Evolutionary conservation across 176 grass and related monocot genomes (phyloP), one percentile per base, ranked within the genome.

Genomic region (Carex kokanica): DNA sequence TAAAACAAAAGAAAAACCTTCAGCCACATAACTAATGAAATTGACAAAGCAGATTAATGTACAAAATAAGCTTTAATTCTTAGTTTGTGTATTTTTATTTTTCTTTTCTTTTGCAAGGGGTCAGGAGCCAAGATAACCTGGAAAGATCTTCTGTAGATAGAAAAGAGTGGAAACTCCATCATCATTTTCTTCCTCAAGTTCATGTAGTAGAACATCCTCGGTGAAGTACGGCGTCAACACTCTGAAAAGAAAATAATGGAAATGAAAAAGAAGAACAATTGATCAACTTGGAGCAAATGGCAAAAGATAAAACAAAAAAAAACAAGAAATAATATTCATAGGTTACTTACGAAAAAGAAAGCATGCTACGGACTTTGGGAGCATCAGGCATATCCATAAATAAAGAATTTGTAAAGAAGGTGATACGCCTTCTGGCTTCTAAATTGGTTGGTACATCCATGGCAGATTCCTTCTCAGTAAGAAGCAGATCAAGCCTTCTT

Each of bases 381-480:
- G 92, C 92, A 90, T 91, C 85, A 88, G 94, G 94, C 94, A 97
- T 97, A 84, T 94, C 88, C 94, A 97, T 97, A 92, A 97, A 97
- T 81, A 97, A 87, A 58, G 94, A 97, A 85, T 97, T 97, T 32
- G 89, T 94, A 69, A 97, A 97, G 88, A 94, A 97, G 38, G 94
- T 87, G 86, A 97, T 93, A 58, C 94, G 88, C 56, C 92, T 90
- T 91, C 92, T 88, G 27, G 94, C 92, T 88, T 94, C 92, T 60
- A 97, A 72, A 79, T 97, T 97, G 64, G 94, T 90, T 80, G 94
- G 94, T 21, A 94, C 94, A 84, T 97, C 94, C 94, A 97, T 94
- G 58, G 91, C 94, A 80, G 94, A 97, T 66, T 97, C 94, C 82
- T 90, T 97, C 61, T 94, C 94, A 23, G 92, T 97, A 68, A 97